Conservation (phyloP, 2,329 filamentous ascomycete species). For the Fusarium mundagurra region DNA sequence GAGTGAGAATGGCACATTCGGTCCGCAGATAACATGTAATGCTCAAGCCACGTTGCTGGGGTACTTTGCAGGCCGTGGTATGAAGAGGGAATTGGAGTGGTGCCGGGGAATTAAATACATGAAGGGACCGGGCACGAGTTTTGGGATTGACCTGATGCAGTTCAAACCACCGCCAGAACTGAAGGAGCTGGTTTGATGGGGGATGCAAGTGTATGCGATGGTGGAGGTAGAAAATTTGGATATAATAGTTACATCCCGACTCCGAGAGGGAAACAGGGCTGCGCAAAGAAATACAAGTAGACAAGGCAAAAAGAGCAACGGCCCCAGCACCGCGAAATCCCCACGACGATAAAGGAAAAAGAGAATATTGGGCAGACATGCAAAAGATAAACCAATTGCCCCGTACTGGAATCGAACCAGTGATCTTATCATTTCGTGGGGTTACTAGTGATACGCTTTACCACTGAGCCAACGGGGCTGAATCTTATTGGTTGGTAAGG, state of each 20-base stretch:
- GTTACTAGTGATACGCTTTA: neutral
- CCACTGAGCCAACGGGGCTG: neutral
- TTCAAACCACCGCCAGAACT: neutral
- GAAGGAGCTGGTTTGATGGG: fast-evolving
- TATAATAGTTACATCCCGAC: neutral
- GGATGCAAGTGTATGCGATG: neutral
- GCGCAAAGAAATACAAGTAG: neutral
- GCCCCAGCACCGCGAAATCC: fast-evolving
- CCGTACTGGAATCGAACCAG: neutral
- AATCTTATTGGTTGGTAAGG: neutral
- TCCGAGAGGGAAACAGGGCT: fast-evolving
- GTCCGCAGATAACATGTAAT: conserved; percentile 12
- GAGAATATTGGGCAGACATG: fast-evolving
- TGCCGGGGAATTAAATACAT: neutral
- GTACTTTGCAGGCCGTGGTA: neutral
- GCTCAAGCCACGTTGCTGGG: neutral
- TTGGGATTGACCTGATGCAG: conserved; percentile 11
- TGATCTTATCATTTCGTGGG: neutral
- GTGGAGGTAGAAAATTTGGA: too few relatives aligned
- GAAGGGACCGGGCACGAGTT: neutral
- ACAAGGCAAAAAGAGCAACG: neutral
- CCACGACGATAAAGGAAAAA: neutral
- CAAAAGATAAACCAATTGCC: neutral
- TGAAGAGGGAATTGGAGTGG: neutral
- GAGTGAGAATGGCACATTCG: conserved; percentile 9